Evolutionary conservation across 768 basidiomycete species (phyloP).

Genomic region (Termitomyces titanicus): DNA sequence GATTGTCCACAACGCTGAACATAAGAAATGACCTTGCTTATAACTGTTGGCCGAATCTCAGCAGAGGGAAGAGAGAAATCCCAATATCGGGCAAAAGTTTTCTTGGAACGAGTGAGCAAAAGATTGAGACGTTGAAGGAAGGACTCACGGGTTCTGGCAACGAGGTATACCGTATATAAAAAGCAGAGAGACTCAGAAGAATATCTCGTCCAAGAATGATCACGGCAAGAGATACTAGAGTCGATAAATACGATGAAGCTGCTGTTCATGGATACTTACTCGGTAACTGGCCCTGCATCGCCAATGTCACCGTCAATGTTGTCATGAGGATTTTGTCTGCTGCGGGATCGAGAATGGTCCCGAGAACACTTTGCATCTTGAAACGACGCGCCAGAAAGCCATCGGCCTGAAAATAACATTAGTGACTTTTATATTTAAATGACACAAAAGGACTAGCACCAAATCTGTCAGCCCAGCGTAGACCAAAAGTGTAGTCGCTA

Average conservation of each 20-base stretch:
- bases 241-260: conserved; percentile 4
- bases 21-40: conserved; percentile 70
- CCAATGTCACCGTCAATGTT: conserved; percentile 82
- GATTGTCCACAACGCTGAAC: not conserved
- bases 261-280: conserved; percentile 40
- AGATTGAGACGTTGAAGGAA: not conserved
- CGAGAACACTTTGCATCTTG: conserved; percentile 88
- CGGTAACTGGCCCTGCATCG: conserved; percentile 81
- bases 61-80: conserved; percentile 94
- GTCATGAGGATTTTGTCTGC: conserved; percentile 97
- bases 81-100: conserved; percentile 93
- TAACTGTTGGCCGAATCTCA: conserved; percentile 88
- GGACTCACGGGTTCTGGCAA: conserved; percentile 77
- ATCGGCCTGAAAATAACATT: conserved; percentile 59
- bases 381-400: conserved; percentile 86
- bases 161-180: conserved; percentile 90
- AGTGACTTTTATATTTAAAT: conserved; percentile 7
- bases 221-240: conserved; percentile 75
- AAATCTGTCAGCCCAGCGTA: conserved; percentile 93
- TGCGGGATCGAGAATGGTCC: conserved; percentile 93
- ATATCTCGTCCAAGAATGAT: conserved; percentile 90
- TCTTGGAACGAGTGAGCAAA: conserved; percentile 38
- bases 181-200: conserved; percentile 80
- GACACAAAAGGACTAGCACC: conserved; percentile 38
- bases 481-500: conserved; percentile 80